phyloP scores from a whole-genome alignment of 208 protist species.

The Leishmania major region DNA sequence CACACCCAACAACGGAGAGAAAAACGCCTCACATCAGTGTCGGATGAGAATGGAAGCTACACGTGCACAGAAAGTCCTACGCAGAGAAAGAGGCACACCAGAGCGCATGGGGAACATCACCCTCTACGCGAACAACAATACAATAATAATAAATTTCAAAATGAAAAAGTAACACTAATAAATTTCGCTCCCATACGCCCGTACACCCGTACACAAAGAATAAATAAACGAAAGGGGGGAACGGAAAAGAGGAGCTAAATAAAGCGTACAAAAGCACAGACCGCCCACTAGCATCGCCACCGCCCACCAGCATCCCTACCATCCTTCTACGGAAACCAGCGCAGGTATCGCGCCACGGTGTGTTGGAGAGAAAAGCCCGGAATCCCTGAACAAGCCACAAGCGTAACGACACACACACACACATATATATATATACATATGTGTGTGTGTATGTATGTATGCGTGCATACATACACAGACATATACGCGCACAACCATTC shows the following conservation, averaged over 20 bases:
- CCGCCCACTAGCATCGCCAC: background rate
- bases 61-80: background rate
- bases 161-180: too few relatives aligned
- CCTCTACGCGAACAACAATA: too few relatives aligned
- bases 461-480: slow-evolving; percentile 7
- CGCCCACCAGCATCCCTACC: background rate
- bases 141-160: too few relatives aligned
- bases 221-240: background rate
- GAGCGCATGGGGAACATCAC: background rate
- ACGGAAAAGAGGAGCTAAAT: background rate
- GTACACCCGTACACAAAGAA: background rate
- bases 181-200: background rate
- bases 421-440: too few relatives aligned
- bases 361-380: background rate
- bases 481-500: background rate
- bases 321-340: background rate
- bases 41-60: background rate
- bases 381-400: background rate
- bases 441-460: too few relatives aligned
- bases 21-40: background rate
- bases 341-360: background rate
- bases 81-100: background rate
- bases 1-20: background rate
- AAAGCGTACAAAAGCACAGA: background rate
- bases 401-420: background rate